Evolutionary conservation across 2,329 filamentous ascomycete species (phyloP).

Genomic region (Cytospora piceae): DNA sequence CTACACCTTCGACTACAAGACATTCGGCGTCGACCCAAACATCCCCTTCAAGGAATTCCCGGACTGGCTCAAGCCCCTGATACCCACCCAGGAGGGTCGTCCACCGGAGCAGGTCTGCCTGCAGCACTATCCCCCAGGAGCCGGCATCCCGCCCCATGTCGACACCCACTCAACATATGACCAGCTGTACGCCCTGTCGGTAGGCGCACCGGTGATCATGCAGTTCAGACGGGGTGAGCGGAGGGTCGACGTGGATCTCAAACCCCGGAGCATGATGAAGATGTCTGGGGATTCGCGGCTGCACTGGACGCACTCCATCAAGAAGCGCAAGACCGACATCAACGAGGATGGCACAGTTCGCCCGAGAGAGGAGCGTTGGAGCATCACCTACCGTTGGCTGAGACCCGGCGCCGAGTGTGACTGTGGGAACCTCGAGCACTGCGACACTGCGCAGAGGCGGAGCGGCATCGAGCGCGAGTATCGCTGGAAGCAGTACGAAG

Average conservation of each 20-base stretch:
- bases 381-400: conserved; percentile 59
- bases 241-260: conserved; percentile 50
- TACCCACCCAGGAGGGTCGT: conserved; percentile 48
- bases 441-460: conserved; percentile 54
- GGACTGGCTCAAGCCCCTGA: conserved; percentile 52
- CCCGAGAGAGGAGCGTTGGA: conserved; percentile 52
- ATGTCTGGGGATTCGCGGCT: conserved; percentile 54
- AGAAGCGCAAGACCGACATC: conserved; percentile 47
- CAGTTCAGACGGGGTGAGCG: conserved; percentile 43
- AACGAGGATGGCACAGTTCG: conserved; percentile 47
- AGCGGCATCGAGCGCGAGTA: conserved; percentile 54
- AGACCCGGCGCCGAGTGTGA: conserved; percentile 51
- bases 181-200: conserved; percentile 50
- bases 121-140: conserved; percentile 63
- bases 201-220: conserved; percentile 50
- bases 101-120: conserved; percentile 62
- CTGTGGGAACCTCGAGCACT: conserved; percentile 53
- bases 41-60: conserved; percentile 56
- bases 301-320: conserved; percentile 47
- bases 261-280: conserved; percentile 54
- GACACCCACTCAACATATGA: conserved; percentile 58
- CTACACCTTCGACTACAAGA: conserved; percentile 62
- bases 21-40: conserved; percentile 56
- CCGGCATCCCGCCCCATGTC: conserved; percentile 64
- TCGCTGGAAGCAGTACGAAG: conserved; percentile 46